phyloP scores from a whole-genome alignment of 2,329 filamentous ascomycete species.

The Claviceps arundinis region DNA sequence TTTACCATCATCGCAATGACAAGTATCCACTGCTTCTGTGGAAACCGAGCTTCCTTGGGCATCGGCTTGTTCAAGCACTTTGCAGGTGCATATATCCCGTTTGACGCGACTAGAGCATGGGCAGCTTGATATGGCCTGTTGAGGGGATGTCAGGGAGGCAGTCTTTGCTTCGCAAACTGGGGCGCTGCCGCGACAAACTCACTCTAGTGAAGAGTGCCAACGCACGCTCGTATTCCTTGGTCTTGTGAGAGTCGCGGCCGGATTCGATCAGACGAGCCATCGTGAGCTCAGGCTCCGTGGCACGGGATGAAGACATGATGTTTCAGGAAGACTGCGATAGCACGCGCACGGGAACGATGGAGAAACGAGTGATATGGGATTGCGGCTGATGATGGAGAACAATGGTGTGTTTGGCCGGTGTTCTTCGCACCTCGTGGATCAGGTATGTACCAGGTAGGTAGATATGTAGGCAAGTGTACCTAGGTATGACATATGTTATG shows the following conservation, averaged over 20 bases:
- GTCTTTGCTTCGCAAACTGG: not conserved
- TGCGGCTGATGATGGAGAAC: too few species aligned
- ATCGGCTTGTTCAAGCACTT: conserved; percentile 21
- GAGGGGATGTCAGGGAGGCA: not conserved
- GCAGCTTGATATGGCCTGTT: conserved; percentile 25
- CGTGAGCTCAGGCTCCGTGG: not conserved
- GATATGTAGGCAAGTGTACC: too few species aligned
- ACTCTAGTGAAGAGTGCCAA: conserved; percentile 25
- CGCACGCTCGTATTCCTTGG: conserved; percentile 21
- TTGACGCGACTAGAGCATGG: conserved; percentile 20
- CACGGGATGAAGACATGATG: conserved; percentile 4
- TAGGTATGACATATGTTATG: too few species aligned
- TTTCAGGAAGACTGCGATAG: too few species aligned
- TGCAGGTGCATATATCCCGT: conserved; percentile 10
- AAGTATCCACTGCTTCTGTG: conserved; percentile 26
- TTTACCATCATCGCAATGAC: conserved; percentile 21
- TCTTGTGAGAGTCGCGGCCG: conserved; percentile 21
- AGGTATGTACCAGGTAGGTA: too few species aligned
- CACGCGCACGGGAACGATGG: too few species aligned
- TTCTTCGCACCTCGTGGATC: too few species aligned
- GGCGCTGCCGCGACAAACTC: conserved; percentile 3
- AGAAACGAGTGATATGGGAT: too few species aligned
- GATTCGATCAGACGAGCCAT: conserved; percentile 14
- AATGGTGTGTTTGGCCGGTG: too few species aligned
- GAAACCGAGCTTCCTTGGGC: conserved; percentile 23